Evolutionary conservation across 2,329 filamentous ascomycete species (phyloP).

Genomic region (Neonectria punicea): DNA sequence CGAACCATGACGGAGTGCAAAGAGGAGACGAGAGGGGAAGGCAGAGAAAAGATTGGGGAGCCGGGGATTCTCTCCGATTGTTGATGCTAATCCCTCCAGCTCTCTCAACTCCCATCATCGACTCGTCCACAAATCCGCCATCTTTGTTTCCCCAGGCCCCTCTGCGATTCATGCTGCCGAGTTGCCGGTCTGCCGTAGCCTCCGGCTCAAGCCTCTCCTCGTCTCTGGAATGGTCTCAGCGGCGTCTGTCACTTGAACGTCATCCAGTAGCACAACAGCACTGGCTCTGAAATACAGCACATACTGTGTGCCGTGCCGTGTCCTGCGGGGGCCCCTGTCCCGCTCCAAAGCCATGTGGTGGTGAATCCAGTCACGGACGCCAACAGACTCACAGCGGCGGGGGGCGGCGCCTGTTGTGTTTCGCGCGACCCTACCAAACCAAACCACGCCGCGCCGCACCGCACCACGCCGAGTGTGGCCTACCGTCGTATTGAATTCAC

Average conservation of each 20-base stretch:
- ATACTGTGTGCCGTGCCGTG: background rate
- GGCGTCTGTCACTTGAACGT: background rate
- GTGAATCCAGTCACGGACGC: background rate
- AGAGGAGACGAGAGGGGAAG: background rate
- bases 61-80: background rate
- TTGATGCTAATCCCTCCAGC: background rate
- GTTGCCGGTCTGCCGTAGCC: conserved; percentile 1
- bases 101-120: background rate
- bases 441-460: background rate
- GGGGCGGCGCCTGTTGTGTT: too few relatives aligned
- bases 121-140: background rate
- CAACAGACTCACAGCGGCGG: background rate
- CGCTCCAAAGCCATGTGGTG: conserved; percentile 11
- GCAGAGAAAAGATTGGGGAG: conserved; percentile 3
- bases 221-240: background rate
- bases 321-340: background rate
- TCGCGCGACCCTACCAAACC: background rate
- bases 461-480: background rate
- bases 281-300: background rate
- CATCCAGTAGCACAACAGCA: background rate
- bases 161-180: conserved; percentile 10
- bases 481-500: conserved; percentile 3
- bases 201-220: conserved; percentile 1
- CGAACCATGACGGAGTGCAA: background rate
- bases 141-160: background rate